A percentile compares a stretch with the other conserved stretches of the same genome.
Conservation (phyloP, 192 early-diverging fungal genomes). For the Lobosporangium transversale region DNA sequence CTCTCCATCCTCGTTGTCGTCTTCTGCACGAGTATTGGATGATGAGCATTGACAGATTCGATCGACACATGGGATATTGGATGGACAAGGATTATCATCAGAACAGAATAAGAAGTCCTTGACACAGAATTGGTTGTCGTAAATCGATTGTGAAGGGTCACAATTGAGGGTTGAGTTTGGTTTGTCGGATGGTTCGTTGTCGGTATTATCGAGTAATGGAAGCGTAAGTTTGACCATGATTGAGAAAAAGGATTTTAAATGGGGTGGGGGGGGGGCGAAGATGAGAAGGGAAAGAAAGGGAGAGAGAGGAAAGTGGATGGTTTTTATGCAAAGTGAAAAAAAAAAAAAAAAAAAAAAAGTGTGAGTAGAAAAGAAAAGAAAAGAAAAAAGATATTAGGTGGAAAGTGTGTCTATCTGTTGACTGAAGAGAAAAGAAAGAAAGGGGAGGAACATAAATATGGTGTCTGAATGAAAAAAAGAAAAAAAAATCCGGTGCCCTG, state of each 20-base stretch:
- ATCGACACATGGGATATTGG: slow-evolving; percentile 36
- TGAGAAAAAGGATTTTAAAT: neutral
- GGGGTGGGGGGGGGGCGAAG: neutral
- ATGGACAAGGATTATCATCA: slow-evolving; percentile 49
- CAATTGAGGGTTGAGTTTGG: slow-evolving; percentile 12
- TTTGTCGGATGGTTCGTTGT: slow-evolving; percentile 25
- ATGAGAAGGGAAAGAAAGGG: neutral
- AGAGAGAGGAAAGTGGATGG: slow-evolving; percentile 1
- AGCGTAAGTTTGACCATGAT: slow-evolving; percentile 42
- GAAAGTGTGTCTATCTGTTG: neutral
- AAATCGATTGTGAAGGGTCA: slow-evolving; percentile 49
- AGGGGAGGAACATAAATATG: too few species aligned
- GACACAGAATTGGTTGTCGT: slow-evolving; percentile 28
- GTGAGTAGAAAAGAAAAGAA: neutral
- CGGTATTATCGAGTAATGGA: slow-evolving; percentile 37
- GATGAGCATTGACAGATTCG: slow-evolving; percentile 49
- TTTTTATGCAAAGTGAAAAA: neutral
- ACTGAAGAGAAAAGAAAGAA: slow-evolving; percentile 2
- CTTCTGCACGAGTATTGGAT: too few species aligned
- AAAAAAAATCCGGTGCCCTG: too few species aligned
- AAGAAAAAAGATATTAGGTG: neutral
- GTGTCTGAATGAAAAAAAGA: too few species aligned
- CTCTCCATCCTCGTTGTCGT: too few species aligned
- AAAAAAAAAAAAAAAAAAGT: neutral
- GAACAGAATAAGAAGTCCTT: slow-evolving; percentile 49